Evolutionary conservation across 169 alveolate species (phyloP), one percentile per base, ranked within the genome.

Genomic region (Cytauxzoon felis): DNA sequence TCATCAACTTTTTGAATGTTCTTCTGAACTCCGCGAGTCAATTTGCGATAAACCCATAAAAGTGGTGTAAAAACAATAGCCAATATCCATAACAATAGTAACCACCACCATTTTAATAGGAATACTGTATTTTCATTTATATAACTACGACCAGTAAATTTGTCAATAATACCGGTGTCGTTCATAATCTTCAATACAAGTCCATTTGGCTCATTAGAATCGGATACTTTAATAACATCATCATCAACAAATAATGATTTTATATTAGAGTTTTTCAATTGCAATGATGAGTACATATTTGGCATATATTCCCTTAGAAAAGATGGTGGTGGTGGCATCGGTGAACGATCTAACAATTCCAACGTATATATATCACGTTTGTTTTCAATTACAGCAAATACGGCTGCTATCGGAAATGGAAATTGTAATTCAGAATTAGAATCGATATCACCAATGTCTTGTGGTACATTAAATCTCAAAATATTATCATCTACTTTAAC

Each of bases 321-420:
- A 11, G 43, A 48, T 3, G 83, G 41, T 13, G 83, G 83, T 19
- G 83, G 83, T 41, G 83, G 83, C 0, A 73, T 42, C 2, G 71
- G 62, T 11, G 64, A 26, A 4, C 83, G 67, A 33, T 53, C 70
- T 6, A 73, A 40, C 6, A 63, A 29, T 57, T 73, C 76, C 52
- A 73, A 49, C 3, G 83, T 73, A 36, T 43, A 13, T n/a, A 73
- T 73, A 8, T 52, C 52, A 13, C 58, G 45, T 19, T 4, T 36
- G 30, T 36, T 58, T 62, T 59, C 34, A 13, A 48, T 21, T 9
- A 73, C 72, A 1, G 68, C 76, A 32, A 62, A 73, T 7, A 73
- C 78, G 13, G 83, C 45, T n/a, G 83, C 47, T 3, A 73, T 73
- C 19, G 64, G 75, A 34, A 62, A 73, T 16, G 83, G 83, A 38